These are phyloP conservation scores for Psilocybe cubensis DNA, from an alignment of 768 basidiomycete species.

Conservation along the genomic window DNA sequence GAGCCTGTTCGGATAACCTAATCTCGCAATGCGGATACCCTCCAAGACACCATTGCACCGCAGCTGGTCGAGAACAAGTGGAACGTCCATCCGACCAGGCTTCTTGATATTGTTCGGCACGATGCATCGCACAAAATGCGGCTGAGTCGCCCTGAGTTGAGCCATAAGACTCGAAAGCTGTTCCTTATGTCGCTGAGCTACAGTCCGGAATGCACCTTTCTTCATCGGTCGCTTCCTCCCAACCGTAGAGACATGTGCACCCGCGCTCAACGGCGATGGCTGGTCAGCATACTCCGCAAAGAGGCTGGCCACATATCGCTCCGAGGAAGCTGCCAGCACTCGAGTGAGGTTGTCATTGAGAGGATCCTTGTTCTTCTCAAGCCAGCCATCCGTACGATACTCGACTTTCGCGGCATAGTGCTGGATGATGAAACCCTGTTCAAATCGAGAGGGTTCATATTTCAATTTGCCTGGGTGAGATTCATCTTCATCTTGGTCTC, in stretches of 20 bases:
- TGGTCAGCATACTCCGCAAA: slow-evolving; percentile 81
- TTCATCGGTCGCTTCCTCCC: slow-evolving; percentile 81
- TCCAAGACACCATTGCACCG: slow-evolving; percentile 99
- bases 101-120: slow-evolving; percentile 94
- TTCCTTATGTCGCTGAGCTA: slow-evolving; percentile 94
- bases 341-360: slow-evolving; percentile 94
- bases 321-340: slow-evolving; percentile 80
- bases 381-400: slow-evolving; percentile 94
- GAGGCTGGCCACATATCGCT: slow-evolving; percentile 79
- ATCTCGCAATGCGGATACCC: slow-evolving; percentile 95
- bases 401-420: slow-evolving; percentile 98
- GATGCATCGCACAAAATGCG: slow-evolving; percentile 98
- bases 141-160: slow-evolving; percentile 92
- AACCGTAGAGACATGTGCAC: slow-evolving; percentile 42
- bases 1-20: slow-evolving; percentile 96
- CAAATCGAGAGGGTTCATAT: slow-evolving; percentile 86
- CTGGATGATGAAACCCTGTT: slow-evolving; percentile 92
- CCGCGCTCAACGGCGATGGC: slow-evolving; percentile 34
- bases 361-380: slow-evolving; percentile 99
- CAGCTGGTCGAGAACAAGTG: slow-evolving; percentile 93
- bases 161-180: slow-evolving; percentile 90
- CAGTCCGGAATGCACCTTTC: slow-evolving; percentile 96
- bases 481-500: slow-evolving; percentile 53
- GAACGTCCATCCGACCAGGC: slow-evolving; percentile 89
- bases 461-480: slow-evolving; percentile 80